Base-by-base conservation (phyloP, 2,329 filamentous ascomycete genomes). In the Alternaria novae-zelandiae region DNA sequence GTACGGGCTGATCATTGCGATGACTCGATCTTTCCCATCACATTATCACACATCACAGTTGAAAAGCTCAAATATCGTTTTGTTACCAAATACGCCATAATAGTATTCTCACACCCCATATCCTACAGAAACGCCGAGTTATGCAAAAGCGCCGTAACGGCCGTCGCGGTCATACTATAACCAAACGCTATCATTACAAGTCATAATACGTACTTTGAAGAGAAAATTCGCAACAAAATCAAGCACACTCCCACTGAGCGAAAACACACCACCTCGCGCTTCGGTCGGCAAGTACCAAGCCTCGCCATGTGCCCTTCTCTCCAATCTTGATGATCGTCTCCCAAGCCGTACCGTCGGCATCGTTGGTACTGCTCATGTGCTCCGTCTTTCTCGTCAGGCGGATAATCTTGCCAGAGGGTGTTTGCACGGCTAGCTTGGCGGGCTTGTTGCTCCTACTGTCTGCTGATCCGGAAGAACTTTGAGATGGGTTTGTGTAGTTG, bases 341-440 rank as follows among this genome's bases (percentile, higher is more conserved):
- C 92, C 93, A 96, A 6, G 88, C 89, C 44, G 89, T 91, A 17
- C 91, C 91, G 69, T 93, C 89, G 44, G 88, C 89, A 57, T 91
- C 90, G 3, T 85, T 84, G 47, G 66, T 76, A 61, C 68, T 77
- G 64, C 83, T 85, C 75, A 85, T 86, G 73, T 86, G 85, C 67
- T 93, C 91, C 72, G 89, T 92, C 83, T 95, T 95, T 71, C 92
- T 86, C 84, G 93, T 93, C 75, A 96, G 84, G 57, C 96, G 86
- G 63, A 98, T 87, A 70, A 99, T 98, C 83, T 98, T 98, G 65
- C 96, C 96, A 28, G 91, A 92, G 0, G 96, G 96, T 6, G 92
- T 93, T 81, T 99, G 96, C 59, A 99, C 95, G 0, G 96, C 96
- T 57, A 99, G 82, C 80, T 99, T 99, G 6, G 96, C 96, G 3